Percentiles rank a stretch among this genome's conserved stretches.
These are phyloP conservation scores for Phytophthora pluvialis DNA, from an alignment of 352 stramenopile genomes.

Conservation along the genomic window DNA sequence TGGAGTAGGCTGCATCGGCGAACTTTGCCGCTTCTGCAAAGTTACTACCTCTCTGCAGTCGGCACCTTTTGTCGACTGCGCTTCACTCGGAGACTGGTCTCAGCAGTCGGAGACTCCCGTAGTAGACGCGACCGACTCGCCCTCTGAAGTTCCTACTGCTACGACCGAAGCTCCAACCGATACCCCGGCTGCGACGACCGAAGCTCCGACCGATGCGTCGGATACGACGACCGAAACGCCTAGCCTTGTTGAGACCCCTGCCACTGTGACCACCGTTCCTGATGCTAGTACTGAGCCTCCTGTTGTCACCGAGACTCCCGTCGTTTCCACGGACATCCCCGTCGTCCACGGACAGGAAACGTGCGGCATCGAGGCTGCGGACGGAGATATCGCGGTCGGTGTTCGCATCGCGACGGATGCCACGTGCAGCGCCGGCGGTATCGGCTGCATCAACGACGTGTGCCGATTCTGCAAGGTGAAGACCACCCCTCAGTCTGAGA, in stretches of 20 bases:
- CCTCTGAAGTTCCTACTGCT: neutral
- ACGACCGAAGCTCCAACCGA: conserved; percentile 1
- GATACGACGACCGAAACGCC: neutral
- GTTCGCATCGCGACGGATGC: conserved; percentile 39
- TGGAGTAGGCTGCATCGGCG: conserved; percentile 44
- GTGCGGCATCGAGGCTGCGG: conserved; percentile 18
- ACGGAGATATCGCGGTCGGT: conserved; percentile 34
- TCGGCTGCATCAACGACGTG: conserved; percentile 47
- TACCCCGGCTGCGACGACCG: neutral
- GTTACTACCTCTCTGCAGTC: conserved; percentile 26
- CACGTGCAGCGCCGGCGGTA: conserved; percentile 32
- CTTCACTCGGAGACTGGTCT: conserved; percentile 5
- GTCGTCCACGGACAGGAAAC: neutral
- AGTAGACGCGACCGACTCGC: conserved; percentile 4
- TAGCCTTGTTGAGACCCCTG: neutral
- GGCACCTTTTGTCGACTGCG: conserved; percentile 26
- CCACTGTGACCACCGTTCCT: neutral
- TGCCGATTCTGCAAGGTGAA: conserved; percentile 54
- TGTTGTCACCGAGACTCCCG: neutral
- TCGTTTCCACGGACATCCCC: neutral
- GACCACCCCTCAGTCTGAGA: conserved; percentile 28
- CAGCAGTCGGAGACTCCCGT: neutral
- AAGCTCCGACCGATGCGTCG: neutral
- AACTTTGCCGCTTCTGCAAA: conserved; percentile 57
- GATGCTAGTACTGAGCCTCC: conserved; percentile 6